A percentile compares a stretch with the other conserved stretches of the same genome.
Conservation (phyloP, 768 basidiomycete species). For the Trametes sanguinea region DNA sequence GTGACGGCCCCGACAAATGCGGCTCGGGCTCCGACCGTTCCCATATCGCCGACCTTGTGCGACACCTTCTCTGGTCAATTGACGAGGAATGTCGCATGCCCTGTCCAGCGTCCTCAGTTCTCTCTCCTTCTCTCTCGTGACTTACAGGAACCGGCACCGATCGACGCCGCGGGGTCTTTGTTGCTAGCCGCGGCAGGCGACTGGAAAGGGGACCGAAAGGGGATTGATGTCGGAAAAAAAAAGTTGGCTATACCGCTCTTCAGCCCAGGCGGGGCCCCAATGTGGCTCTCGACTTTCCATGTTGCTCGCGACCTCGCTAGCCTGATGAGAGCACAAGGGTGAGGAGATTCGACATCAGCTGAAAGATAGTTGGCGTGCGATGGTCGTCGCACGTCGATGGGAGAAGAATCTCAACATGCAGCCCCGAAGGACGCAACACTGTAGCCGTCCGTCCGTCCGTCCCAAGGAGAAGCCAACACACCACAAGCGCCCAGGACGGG, state of each 20-base stretch:
- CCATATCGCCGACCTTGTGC: background rate
- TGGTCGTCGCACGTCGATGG: background rate
- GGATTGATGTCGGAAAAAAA: background rate
- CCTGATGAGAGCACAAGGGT: background rate
- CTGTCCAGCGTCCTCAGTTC: background rate
- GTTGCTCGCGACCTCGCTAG: background rate
- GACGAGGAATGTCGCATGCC: background rate
- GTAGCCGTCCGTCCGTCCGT: background rate
- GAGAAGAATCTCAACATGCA: background rate
- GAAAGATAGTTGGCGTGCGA: background rate
- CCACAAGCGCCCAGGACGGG: background rate
- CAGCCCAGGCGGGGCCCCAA: background rate
- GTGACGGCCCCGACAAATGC: background rate
- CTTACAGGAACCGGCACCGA: background rate
- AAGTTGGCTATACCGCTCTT: slow-evolving; percentile 2
- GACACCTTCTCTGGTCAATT: background rate
- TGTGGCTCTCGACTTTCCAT: background rate
- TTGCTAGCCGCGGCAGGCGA: background rate
- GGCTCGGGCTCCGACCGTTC: no score
- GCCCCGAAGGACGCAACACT: no score
- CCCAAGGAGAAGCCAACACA: no score
- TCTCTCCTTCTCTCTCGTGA: no score
- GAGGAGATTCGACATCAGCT: background rate
- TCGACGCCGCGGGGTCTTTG: background rate
- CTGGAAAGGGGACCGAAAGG: background rate